phyloP scores from a whole-genome alignment of 179 eudicot genomes.

The Silene vulgaris region DNA sequence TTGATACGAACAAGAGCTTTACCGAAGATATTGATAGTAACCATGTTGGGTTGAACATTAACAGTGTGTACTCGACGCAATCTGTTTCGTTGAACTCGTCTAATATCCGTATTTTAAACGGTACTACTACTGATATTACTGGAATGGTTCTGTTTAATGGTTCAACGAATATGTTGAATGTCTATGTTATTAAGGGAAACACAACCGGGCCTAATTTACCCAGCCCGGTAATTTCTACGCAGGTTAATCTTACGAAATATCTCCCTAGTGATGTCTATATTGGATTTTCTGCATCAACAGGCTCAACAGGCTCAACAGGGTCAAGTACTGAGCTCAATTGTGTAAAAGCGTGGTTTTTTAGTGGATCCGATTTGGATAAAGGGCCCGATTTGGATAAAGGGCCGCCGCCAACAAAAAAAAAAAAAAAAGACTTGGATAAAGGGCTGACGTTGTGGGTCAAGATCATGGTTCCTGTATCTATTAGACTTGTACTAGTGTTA shows the following conservation, averaged over 20 bases:
- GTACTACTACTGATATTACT: slow-evolving; percentile 11
- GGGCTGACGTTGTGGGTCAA: slow-evolving; percentile 1
- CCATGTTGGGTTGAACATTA: slow-evolving; percentile 36
- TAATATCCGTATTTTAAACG: slow-evolving; percentile 20
- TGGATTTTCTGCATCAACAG: slow-evolving; percentile 40
- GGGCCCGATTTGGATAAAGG: slow-evolving; percentile 2
- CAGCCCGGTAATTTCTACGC: slow-evolving; percentile 20
- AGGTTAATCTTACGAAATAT: slow-evolving; percentile 24
- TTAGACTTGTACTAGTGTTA: background rate
- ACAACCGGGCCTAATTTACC: background rate
- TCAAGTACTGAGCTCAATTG: slow-evolving; percentile 29
- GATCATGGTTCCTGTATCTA: slow-evolving; percentile 6
- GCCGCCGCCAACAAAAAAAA: too few species aligned
- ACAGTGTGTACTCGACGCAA: slow-evolving; percentile 22
- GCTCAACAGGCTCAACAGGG: slow-evolving; percentile 35
- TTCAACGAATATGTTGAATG: slow-evolving; percentile 18
- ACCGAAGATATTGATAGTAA: slow-evolving; percentile 29
- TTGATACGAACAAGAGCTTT: slow-evolving; percentile 38
- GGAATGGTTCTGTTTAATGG: slow-evolving; percentile 29
- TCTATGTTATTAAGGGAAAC: slow-evolving; percentile 25
- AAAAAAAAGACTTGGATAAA: slow-evolving; percentile 15
- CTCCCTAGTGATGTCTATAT: slow-evolving; percentile 29
- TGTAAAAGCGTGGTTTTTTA: slow-evolving; percentile 32
- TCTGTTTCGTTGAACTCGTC: slow-evolving; percentile 20
- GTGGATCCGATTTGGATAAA: slow-evolving; percentile 14